These are phyloP conservation scores for Penicillium hordei DNA, from an alignment of 2,329 filamentous ascomycete species.

Conservation along the genomic window DNA sequence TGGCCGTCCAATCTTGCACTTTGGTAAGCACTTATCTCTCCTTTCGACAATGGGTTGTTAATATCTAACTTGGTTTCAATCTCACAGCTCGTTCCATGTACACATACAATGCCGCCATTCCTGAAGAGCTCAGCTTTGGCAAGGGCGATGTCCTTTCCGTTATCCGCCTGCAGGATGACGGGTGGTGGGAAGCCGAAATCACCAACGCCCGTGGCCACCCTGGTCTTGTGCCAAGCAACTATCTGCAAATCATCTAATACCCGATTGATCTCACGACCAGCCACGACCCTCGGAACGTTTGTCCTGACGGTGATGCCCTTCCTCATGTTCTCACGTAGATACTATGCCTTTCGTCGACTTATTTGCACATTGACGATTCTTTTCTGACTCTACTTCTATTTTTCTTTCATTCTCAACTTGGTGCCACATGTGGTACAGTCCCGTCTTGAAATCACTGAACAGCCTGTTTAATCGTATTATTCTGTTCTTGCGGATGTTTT, in stretches of 20 bases:
- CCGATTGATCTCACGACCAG: conserved; percentile 26
- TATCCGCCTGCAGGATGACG: conserved; percentile 88
- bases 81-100: conserved; percentile 83
- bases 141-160: conserved; percentile 93
- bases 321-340: conserved; percentile 22
- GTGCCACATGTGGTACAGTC: not conserved
- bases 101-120: conserved; percentile 89
- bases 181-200: conserved; percentile 98
- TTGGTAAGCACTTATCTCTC: conserved; percentile 65
- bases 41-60: not conserved
- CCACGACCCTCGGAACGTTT: conserved; percentile 22
- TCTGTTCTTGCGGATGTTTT: conserved; percentile 10
- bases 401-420: conserved; percentile 5
- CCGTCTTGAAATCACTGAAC: conserved; percentile 4
- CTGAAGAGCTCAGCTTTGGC: conserved; percentile 86
- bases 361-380: conserved; percentile 24
- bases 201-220: conserved; percentile 54
- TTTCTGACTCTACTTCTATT: conserved; percentile 8
- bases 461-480: conserved; percentile 12
- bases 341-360: conserved; percentile 18
- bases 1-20: conserved; percentile 84
- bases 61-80: conserved; percentile 19
- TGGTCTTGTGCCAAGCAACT: conserved; percentile 67
- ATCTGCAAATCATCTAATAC: conserved; percentile 58
- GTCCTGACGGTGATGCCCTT: conserved; percentile 21